Conservation (phyloP, 2,329 filamentous ascomycete species). For the Eurotiales sp. region DNA sequence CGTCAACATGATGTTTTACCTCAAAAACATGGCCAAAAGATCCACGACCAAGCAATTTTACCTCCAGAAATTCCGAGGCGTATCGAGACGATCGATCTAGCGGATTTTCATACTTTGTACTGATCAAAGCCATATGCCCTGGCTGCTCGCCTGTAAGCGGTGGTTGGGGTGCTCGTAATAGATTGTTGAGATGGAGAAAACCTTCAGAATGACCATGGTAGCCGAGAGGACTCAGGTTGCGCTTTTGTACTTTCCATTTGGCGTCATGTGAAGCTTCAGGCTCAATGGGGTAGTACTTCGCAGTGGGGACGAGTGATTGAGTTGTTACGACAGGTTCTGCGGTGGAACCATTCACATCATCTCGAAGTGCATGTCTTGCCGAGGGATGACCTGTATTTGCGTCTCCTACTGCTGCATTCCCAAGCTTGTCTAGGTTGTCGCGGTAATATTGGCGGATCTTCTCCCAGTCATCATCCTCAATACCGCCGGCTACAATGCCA, state of each 20-base stretch:
- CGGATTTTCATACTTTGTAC: slow-evolving; percentile 20
- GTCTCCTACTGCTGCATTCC: slow-evolving; percentile 34
- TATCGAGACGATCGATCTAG: slow-evolving; percentile 41
- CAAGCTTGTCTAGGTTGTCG: slow-evolving; percentile 41
- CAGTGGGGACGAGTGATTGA: slow-evolving; percentile 12
- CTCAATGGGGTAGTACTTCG: slow-evolving; percentile 17
- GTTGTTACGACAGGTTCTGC: slow-evolving; percentile 12
- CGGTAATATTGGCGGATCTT: slow-evolving; percentile 39
- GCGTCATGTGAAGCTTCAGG: slow-evolving; percentile 7
- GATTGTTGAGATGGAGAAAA: slow-evolving; percentile 21
- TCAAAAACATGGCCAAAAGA: slow-evolving; percentile 64
- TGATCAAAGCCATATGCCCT: slow-evolving; percentile 30
- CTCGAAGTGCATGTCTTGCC: slow-evolving; percentile 19
- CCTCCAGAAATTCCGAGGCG: slow-evolving; percentile 49
- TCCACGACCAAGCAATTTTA: slow-evolving; percentile 58
- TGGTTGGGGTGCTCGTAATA: slow-evolving; percentile 22
- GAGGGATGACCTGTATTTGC: slow-evolving; percentile 25
- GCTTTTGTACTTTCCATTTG: slow-evolving; percentile 19
- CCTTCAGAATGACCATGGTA: slow-evolving; percentile 22
- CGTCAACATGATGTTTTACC: slow-evolving; percentile 59
- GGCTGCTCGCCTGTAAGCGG: slow-evolving; percentile 29
- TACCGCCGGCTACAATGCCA: slow-evolving; percentile 37
- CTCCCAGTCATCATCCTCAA: slow-evolving; percentile 37
- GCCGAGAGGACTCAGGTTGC: slow-evolving; percentile 17
- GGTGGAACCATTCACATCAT: slow-evolving; percentile 20